These are phyloP conservation scores for Candida insectalens DNA, from an alignment of 805 yeast genomes.

Conservation along the genomic window DNA sequence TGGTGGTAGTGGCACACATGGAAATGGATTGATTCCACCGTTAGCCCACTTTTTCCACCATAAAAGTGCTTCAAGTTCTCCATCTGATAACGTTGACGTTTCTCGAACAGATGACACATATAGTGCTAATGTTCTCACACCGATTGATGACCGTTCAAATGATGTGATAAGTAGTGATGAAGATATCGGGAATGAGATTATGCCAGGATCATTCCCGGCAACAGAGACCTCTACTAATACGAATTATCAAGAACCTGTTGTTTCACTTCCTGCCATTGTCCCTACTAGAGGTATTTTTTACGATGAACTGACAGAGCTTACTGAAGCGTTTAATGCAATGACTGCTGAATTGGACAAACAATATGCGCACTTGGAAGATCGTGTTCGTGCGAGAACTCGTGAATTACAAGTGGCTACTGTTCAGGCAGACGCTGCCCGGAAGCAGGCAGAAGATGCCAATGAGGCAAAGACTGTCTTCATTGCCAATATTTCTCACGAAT, in stretches of 20 bases:
- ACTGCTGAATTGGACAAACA: constrained; percentile 79
- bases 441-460: constrained; percentile 70
- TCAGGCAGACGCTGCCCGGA: constrained; percentile 44
- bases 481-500: constrained; percentile 88
- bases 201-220: not conserved
- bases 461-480: constrained; percentile 93
- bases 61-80: not conserved
- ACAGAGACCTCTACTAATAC: not conserved
- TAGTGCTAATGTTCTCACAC: not conserved
- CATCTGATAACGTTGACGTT: not conserved
- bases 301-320: constrained; percentile 82
- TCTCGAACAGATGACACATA: too few species aligned
- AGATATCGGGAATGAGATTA: not conserved
- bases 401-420: constrained; percentile 83
- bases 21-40: not conserved
- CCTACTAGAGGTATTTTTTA: constrained; percentile 35
- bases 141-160: not conserved
- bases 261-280: constrained; percentile 16
- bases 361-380: constrained; percentile 75
- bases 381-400: constrained; percentile 77
- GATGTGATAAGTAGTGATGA: not conserved
- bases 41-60: not conserved
- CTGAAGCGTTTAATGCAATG: constrained; percentile 88
- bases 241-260: not conserved
- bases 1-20: not conserved